Conservation (phyloP, 2,329 filamentous ascomycete genomes). For the Emergomyces pasteurianus region DNA sequence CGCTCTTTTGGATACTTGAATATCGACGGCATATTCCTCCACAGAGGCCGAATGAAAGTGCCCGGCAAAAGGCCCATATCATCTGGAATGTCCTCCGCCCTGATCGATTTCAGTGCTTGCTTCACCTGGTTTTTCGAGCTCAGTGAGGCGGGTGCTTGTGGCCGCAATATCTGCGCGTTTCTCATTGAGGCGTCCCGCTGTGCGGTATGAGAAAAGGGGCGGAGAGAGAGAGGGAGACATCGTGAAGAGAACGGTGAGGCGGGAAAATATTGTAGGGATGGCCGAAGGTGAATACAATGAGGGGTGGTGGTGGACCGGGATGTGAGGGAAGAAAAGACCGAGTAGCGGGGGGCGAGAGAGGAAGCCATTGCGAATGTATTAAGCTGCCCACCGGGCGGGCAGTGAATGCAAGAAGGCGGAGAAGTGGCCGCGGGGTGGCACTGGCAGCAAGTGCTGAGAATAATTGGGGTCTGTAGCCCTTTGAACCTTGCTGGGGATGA, state of each 20-base stretch:
- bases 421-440: neutral
- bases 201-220: constrained; percentile 24
- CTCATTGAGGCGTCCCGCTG: neutral
- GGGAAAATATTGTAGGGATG: neutral
- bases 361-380: constrained; percentile 7
- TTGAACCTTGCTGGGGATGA: neutral
- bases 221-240: constrained; percentile 15
- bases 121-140: constrained; percentile 27
- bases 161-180: constrained; percentile 13
- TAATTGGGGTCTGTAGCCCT: neutral
- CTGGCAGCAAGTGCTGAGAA: neutral
- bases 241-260: constrained; percentile 8
- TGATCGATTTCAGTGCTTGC: constrained; percentile 15
- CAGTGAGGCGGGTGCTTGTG: constrained; percentile 24
- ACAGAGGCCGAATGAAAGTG: constrained; percentile 28
- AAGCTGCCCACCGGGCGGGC: constrained; percentile 18
- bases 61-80: constrained; percentile 36
- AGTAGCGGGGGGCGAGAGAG: constrained; percentile 10
- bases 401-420: neutral
- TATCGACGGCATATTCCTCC: constrained; percentile 29
- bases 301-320: constrained; percentile 6
- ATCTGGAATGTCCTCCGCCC: constrained; percentile 25
- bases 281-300: constrained; percentile 7
- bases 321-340: constrained; percentile 8
- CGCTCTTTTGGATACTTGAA: constrained; percentile 26